Evolutionary conservation across 1,284 basidiomycete genomes (phyloP).

Genomic region (Xerocomus minutiporus): DNA sequence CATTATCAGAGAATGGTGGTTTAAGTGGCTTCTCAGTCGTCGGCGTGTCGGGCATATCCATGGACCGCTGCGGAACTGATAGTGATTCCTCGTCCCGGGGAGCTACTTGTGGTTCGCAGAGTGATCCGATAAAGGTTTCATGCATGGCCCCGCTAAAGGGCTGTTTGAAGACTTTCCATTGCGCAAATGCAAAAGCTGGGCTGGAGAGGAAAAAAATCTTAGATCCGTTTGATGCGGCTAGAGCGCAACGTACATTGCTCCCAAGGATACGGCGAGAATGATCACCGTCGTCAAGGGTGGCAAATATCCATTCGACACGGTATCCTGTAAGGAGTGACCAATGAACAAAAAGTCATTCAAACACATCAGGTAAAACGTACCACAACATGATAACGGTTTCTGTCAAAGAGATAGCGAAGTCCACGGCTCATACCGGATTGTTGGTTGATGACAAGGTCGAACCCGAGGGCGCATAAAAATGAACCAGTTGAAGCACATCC

Average conservation of each 20-base stretch:
- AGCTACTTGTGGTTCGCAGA: constrained; percentile 21
- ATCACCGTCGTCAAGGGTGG: constrained; percentile 44
- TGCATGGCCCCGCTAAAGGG: constrained; percentile 19
- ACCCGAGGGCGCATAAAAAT: constrained; percentile 51
- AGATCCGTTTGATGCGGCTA: not conserved
- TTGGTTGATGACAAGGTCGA: constrained; percentile 53
- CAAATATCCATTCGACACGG: constrained; percentile 42
- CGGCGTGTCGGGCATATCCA: constrained; percentile 17
- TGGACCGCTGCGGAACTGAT: constrained; percentile 9
- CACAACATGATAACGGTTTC: constrained; percentile 51
- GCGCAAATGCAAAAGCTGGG: constrained; percentile 30
- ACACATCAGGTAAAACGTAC: constrained; percentile 35
- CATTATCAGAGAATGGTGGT: constrained; percentile 3
- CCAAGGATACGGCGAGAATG: constrained; percentile 44
- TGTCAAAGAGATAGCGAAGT: constrained; percentile 57
- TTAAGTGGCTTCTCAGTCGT: constrained; percentile 17
- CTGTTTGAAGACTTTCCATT: constrained; percentile 27
- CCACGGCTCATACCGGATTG: constrained; percentile 61
- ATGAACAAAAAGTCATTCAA: not conserved
- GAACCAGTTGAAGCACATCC: constrained; percentile 55
- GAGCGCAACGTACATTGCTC: constrained; percentile 34
- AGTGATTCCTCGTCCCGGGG: constrained; percentile 20
- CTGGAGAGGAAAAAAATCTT: constrained; percentile 9
- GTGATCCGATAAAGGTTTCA: constrained; percentile 22
- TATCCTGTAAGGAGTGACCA: constrained; percentile 36